Percentiles rank a stretch among this genome's conserved stretches.
Conservation (phyloP, 108 stramenopile species). For the Discostella pseudostelligera region DNA sequence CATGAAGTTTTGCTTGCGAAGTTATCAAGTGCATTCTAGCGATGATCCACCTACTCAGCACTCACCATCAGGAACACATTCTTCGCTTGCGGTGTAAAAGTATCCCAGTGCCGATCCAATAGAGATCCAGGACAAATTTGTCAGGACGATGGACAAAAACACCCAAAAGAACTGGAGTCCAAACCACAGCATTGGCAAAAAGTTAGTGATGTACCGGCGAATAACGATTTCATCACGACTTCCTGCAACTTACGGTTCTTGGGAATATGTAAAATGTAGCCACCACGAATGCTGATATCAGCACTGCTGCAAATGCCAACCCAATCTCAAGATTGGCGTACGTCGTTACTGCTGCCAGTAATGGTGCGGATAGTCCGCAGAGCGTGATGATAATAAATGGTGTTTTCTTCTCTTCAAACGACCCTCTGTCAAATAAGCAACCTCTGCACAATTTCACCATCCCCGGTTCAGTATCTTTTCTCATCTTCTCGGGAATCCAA, state of each 20-base stretch:
- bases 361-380: constrained; percentile 38
- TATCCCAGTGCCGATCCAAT: constrained; percentile 39
- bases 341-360: constrained; percentile 44
- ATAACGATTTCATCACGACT: neutral
- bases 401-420: constrained; percentile 34
- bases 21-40: neutral
- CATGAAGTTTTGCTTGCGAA: neutral
- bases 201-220: neutral
- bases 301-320: constrained; percentile 22
- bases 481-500: constrained; percentile 47
- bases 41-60: neutral
- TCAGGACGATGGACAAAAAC: constrained; percentile 34
- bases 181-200: neutral
- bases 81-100: constrained; percentile 39
- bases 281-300: constrained; percentile 18
- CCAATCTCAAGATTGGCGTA: constrained; percentile 37
- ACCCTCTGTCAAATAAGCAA: constrained; percentile 42
- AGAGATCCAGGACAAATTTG: constrained; percentile 17
- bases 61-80: constrained; percentile 42
- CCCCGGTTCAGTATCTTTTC: constrained; percentile 27
- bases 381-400: constrained; percentile 47
- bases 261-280: constrained; percentile 37
- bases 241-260: constrained; percentile 5
- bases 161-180: constrained; percentile 25
- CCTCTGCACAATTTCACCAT: constrained; percentile 35